Conservation (phyloP, 1,284 basidiomycete genomes). For the Malassezia sympodialis region DNA sequence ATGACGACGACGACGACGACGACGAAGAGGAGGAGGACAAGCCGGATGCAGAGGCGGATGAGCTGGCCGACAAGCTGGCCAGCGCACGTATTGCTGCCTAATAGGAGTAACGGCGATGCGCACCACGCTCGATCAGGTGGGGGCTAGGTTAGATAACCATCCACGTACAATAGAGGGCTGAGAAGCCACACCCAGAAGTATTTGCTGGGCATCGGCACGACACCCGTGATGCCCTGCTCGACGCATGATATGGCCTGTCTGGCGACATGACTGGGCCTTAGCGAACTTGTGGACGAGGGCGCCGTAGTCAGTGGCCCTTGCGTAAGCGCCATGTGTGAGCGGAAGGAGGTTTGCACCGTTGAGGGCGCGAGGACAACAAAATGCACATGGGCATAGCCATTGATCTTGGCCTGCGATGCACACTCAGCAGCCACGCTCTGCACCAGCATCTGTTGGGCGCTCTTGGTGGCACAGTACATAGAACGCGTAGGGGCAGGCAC, state of each 20-base stretch:
- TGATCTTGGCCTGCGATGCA: slow-evolving; percentile 32
- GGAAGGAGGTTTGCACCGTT: slow-evolving; percentile 23
- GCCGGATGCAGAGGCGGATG: slow-evolving; percentile 24
- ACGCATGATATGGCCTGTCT: background rate
- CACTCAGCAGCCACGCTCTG: slow-evolving; percentile 64
- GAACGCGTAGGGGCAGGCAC: slow-evolving; percentile 74
- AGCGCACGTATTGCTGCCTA: slow-evolving; percentile 17
- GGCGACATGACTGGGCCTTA: background rate
- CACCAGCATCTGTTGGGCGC: slow-evolving; percentile 65
- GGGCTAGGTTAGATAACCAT: background rate
- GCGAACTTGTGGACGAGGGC: background rate
- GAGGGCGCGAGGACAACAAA: slow-evolving; percentile 21
- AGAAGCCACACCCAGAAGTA: slow-evolving; percentile 14
- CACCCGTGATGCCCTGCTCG: background rate
- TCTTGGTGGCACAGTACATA: slow-evolving; percentile 72
- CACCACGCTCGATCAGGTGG: background rate
- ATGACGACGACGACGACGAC: slow-evolving; percentile 29
- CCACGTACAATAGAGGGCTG: background rate
- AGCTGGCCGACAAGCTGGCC: slow-evolving; percentile 25
- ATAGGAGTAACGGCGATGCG: background rate
- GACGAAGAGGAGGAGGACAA: slow-evolving; percentile 21
- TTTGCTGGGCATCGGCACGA: slow-evolving; percentile 1
- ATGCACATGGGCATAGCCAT: slow-evolving; percentile 3
- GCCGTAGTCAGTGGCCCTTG: background rate
- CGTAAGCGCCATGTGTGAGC: slow-evolving; percentile 1